These are phyloP conservation scores for Sarocladium brachiariae DNA, from an alignment of 2,329 filamentous ascomycete genomes.

Conservation along the genomic window DNA sequence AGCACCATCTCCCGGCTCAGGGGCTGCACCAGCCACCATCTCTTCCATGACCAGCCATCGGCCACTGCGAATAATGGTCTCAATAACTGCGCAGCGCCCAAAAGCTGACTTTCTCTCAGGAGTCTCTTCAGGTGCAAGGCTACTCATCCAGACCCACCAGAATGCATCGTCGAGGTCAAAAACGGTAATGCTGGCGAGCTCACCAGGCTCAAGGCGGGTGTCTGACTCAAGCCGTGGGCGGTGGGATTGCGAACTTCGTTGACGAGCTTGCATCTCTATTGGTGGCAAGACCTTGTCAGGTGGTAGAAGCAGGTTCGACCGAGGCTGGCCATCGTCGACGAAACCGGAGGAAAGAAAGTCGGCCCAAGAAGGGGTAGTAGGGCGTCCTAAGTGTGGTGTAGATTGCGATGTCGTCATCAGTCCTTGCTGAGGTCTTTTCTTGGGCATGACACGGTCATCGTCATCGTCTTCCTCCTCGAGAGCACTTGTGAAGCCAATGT, in stretches of 20 bases:
- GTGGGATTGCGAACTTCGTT: conserved; percentile 83
- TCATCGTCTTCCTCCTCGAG: conserved; percentile 66
- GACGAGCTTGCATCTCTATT: conserved; percentile 63
- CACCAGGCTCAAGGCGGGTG: conserved; percentile 71
- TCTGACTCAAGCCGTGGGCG: conserved; percentile 63
- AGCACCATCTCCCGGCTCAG: conserved; percentile 74
- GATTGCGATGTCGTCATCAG: conserved; percentile 62
- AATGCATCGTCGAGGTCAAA: conserved; percentile 91
- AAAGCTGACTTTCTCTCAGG: conserved; percentile 83
- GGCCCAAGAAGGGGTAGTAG: conserved; percentile 95
- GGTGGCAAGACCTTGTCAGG: conserved; percentile 88
- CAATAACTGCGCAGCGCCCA: conserved; percentile 84
- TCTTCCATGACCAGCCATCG: conserved; percentile 96
- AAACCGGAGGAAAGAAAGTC: conserved; percentile 96
- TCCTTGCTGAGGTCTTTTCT: conserved; percentile 33
- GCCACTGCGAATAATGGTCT: conserved; percentile 74
- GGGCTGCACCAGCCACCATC: conserved; percentile 86
- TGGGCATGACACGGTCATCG: conserved; percentile 40
- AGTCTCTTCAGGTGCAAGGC: conserved; percentile 85
- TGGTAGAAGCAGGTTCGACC: conserved; percentile 70
- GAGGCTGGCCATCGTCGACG: conserved; percentile 62
- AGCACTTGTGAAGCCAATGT: conserved; percentile 78
- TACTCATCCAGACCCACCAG: conserved; percentile 99
- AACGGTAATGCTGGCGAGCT: conserved; percentile 83
- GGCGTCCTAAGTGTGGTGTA: conserved; percentile 63